Evolutionary conservation across 495 filamentous ascomycete species (phyloP).

Genomic region (Cercophora sp.): DNA sequence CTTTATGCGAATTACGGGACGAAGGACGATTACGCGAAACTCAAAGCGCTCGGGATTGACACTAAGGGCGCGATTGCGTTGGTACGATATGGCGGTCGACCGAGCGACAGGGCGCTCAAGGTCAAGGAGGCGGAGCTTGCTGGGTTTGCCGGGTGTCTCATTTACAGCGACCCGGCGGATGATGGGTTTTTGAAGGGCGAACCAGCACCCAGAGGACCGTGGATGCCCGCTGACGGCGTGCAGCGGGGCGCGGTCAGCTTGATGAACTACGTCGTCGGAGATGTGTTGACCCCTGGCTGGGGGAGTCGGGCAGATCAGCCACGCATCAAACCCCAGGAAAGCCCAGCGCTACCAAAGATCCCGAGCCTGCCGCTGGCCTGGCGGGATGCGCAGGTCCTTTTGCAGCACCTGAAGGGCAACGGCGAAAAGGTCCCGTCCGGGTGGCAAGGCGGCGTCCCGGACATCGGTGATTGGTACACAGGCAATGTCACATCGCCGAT

Average conservation of each 20-base stretch:
- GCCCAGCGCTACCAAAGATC: slow-evolving; percentile 70
- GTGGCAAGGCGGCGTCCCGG: slow-evolving; percentile 73
- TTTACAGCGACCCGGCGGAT: slow-evolving; percentile 84
- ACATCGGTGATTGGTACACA: slow-evolving; percentile 75
- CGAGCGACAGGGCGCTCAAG: slow-evolving; percentile 70
- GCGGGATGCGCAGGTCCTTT: slow-evolving; percentile 77
- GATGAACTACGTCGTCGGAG: slow-evolving; percentile 77
- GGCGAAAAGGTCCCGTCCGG: slow-evolving; percentile 65
- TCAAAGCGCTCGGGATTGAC: slow-evolving; percentile 67
- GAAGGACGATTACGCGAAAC: slow-evolving; percentile 69
- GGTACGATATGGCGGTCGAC: slow-evolving; percentile 73
- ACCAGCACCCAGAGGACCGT: slow-evolving; percentile 68
- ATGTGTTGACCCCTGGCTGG: slow-evolving; percentile 85
- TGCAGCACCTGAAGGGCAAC: slow-evolving; percentile 71
- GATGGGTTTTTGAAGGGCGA: slow-evolving; percentile 70
- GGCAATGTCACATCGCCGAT: slow-evolving; percentile 70
- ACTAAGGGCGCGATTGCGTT: slow-evolving; percentile 78
- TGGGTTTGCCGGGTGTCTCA: slow-evolving; percentile 81
- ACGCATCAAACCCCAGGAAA: slow-evolving; percentile 64
- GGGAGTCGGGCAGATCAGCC: slow-evolving; percentile 67
- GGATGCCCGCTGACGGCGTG: slow-evolving; percentile 73
- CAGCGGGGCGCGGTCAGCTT: slow-evolving; percentile 80
- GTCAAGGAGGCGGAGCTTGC: slow-evolving; percentile 83
- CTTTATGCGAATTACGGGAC: slow-evolving; percentile 93
- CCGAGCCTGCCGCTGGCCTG: slow-evolving; percentile 85